phyloP scores from a whole-genome alignment of 192 early-diverging fungal species.

The Coemansia sp. region DNA sequence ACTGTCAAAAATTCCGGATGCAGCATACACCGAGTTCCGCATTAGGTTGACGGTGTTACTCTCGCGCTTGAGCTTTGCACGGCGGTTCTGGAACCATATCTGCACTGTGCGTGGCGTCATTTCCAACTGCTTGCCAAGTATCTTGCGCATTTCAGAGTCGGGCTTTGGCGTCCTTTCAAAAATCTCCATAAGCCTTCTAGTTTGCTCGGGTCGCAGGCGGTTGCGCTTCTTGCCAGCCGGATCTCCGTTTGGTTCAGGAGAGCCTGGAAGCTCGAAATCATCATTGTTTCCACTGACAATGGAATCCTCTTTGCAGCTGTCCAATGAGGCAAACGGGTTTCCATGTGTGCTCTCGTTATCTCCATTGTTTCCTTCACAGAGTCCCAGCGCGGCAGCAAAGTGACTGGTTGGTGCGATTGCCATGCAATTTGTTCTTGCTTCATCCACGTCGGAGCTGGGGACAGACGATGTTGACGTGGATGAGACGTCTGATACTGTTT shows the following conservation, averaged over 20 bases:
- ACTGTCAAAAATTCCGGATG: constrained; percentile 7
- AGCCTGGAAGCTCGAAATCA: neutral
- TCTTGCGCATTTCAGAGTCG: constrained; percentile 60
- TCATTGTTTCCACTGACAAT: neutral
- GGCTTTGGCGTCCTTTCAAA: constrained; percentile 68
- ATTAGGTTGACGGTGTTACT: constrained; percentile 21
- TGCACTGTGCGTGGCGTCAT: constrained; percentile 75
- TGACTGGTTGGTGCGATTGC: neutral
- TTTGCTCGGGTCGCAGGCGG: constrained; percentile 68
- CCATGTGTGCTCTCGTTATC: neutral
- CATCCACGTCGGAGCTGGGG: neutral
- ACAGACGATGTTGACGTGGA: constrained; percentile 1
- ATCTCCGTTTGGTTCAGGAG: constrained; percentile 30
- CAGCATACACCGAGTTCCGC: constrained; percentile 12
- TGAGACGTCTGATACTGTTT: neutral
- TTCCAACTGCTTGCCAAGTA: constrained; percentile 63
- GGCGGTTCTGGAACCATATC: constrained; percentile 88
- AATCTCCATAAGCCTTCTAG: constrained; percentile 59
- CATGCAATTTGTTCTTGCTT: neutral
- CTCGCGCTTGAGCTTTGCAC: constrained; percentile 83
- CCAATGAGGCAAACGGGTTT: neutral
- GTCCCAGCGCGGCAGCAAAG: neutral
- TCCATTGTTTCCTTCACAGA: neutral
- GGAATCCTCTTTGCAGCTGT: neutral
- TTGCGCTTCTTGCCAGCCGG: constrained; percentile 60